Conservation (phyloP, 2,329 filamentous ascomycete species). For the Fusarium verticillioides region DNA sequence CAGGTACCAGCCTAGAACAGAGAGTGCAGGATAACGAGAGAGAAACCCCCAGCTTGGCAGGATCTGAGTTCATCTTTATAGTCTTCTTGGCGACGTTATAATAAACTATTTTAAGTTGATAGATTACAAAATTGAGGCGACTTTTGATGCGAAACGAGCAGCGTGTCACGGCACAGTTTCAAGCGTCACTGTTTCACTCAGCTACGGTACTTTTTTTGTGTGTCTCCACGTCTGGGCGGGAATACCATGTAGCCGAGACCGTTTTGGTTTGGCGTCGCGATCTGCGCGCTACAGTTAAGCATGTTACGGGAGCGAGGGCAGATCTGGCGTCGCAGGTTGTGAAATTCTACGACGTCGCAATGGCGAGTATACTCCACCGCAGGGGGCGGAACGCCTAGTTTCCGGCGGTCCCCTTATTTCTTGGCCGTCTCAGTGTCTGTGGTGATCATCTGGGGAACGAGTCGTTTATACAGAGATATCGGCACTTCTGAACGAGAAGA, state of each 20-base stretch:
- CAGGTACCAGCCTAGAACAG: constrained; percentile 31
- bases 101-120: constrained; percentile 27
- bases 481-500: neutral
- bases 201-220: neutral
- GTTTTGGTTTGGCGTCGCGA: neutral
- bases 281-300: constrained; percentile 7
- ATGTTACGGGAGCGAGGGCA: constrained; percentile 7
- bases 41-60: neutral
- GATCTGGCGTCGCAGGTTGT: constrained; percentile 1
- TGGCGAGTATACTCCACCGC: neutral
- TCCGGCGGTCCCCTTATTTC: neutral
- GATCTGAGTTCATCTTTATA: neutral
- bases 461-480: neutral
- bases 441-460: constrained; percentile 1
- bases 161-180: constrained; percentile 14
- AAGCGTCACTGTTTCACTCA: constrained; percentile 17
- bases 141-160: constrained; percentile 5
- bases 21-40: constrained; percentile 12
- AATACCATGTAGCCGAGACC: neutral
- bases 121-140: neutral
- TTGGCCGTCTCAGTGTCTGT: neutral
- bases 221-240: neutral
- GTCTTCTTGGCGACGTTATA: constrained; percentile 14
- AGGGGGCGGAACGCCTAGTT: neutral
- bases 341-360: neutral